These are phyloP conservation scores for Canavalia gladiata DNA, from an alignment of 306 rosid genomes.

Conservation along the genomic window DNA sequence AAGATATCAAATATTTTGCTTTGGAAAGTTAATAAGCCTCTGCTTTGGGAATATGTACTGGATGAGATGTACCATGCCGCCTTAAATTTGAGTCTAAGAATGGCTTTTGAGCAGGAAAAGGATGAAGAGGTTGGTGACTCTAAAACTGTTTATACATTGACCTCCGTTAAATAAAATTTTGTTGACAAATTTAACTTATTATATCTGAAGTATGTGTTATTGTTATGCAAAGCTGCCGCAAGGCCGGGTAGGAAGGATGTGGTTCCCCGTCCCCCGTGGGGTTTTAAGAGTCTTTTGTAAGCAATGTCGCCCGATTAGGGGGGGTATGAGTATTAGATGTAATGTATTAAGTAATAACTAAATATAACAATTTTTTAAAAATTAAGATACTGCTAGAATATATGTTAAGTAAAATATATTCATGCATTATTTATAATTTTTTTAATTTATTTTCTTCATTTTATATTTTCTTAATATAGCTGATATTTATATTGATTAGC, in stretches of 20 bases:
- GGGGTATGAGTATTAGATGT: no score
- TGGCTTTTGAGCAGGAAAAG: constrained; percentile 69
- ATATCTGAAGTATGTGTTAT: constrained; percentile 16
- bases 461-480: background rate
- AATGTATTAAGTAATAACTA: no score
- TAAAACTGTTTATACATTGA: constrained; percentile 13
- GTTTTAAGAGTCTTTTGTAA: background rate
- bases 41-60: constrained; percentile 71
- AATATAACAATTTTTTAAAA: no score
- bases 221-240: constrained; percentile 14
- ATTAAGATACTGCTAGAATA: no score
- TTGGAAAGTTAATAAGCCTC: constrained; percentile 81
- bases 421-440: no score
- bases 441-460: no score
- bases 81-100: constrained; percentile 74
- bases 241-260: background rate
- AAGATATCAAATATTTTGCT: constrained; percentile 52
- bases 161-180: background rate
- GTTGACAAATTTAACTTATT: constrained; percentile 6
- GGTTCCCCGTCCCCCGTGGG: constrained; percentile 6
- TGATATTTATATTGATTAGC: background rate
- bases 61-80: constrained; percentile 97
- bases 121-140: constrained; percentile 68
- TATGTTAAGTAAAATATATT: no score
- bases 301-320: no score